Evolutionary conservation across 2,329 filamentous ascomycete species (phyloP).

Genomic region (Beauveria sp.): DNA sequence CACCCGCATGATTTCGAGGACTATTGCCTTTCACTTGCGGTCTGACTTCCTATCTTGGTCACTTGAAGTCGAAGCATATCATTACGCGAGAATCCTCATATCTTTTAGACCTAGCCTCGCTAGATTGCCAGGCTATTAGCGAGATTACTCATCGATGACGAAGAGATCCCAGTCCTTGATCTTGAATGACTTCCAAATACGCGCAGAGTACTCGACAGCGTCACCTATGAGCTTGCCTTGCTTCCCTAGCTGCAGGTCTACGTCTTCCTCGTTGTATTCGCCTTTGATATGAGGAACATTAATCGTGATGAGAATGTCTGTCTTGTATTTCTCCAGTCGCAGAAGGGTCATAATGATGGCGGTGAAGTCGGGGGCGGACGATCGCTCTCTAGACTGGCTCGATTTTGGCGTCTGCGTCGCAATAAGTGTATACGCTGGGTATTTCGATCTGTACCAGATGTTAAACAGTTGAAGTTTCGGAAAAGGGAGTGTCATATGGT

Average conservation of each 20-base stretch:
- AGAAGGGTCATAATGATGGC: slow-evolving; percentile 72
- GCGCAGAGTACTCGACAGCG: slow-evolving; percentile 58
- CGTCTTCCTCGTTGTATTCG: slow-evolving; percentile 66
- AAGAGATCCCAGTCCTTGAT: slow-evolving; percentile 79
- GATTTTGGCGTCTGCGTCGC: slow-evolving; percentile 50
- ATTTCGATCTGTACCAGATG: slow-evolving; percentile 31
- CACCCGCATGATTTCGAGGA: neutral
- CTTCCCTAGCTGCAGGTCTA: slow-evolving; percentile 58
- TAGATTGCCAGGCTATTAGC: neutral
- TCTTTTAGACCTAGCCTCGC: neutral
- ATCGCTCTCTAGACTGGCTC: slow-evolving; percentile 25
- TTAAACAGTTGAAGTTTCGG: neutral
- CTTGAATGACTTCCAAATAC: slow-evolving; percentile 65
- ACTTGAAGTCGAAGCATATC: neutral
- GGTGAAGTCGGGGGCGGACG: slow-evolving; percentile 52
- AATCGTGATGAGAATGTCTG: slow-evolving; percentile 77
- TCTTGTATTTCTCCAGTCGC: slow-evolving; percentile 64
- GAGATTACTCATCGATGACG: slow-evolving; percentile 16
- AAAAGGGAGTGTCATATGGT: neutral
- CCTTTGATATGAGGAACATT: slow-evolving; percentile 80
- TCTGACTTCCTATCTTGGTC: neutral
- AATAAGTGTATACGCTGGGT: slow-evolving; percentile 61
- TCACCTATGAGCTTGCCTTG: slow-evolving; percentile 62
- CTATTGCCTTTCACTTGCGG: neutral
- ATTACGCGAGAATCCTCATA: neutral